A percentile compares a stretch with the other conserved stretches of the same genome.
phyloP scores from a whole-genome alignment of 371 early-diverging fungal species.

The Mucor sp. region DNA sequence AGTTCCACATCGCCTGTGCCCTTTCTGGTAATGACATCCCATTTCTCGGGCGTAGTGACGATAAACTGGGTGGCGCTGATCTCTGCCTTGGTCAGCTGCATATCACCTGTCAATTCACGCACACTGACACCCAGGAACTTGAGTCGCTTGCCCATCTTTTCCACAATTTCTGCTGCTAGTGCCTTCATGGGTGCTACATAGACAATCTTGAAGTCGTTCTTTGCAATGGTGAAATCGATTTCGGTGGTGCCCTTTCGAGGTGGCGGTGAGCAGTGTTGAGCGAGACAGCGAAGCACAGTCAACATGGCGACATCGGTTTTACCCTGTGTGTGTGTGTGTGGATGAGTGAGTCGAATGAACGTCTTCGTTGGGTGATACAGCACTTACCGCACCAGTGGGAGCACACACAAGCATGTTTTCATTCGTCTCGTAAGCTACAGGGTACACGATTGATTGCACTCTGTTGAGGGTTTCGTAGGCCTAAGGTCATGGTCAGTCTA shows the following conservation, averaged over 20 bases:
- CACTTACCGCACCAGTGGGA: conserved; percentile 96
- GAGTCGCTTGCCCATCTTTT: conserved; percentile 88
- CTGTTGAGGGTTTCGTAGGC: conserved; percentile 91
- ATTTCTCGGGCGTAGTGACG: conserved; percentile 99
- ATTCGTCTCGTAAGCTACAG: conserved; percentile 90
- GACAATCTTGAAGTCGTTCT: conserved; percentile 92
- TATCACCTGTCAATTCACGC: conserved; percentile 95
- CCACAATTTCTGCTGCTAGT: conserved; percentile 96
- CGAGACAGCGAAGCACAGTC: conserved; percentile 80
- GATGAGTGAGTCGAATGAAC: too few relatives aligned
- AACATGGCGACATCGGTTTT: conserved; percentile 99
- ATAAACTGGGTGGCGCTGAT: conserved; percentile 93
- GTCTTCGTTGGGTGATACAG: too few relatives aligned
- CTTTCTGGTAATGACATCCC: conserved; percentile 99
- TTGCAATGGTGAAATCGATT: conserved; percentile 60
- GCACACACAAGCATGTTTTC: conserved; percentile 99
- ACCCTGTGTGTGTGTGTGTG: conserved; percentile 51
- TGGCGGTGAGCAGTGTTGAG: conserved; percentile 64
- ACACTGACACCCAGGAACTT: conserved; percentile 85
- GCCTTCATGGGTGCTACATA: conserved; percentile 99
- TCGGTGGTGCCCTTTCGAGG: conserved; percentile 46
- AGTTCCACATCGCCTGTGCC: conserved; percentile 90
- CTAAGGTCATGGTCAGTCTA: conserved; percentile 10
- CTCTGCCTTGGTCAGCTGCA: conserved; percentile 94
- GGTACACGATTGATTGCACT: conserved; percentile 94